Percentiles rank a stretch among this genome's conserved stretches.
phyloP scores from a whole-genome alignment of 2,329 filamentous ascomycete species.

The Tolypocladium sp. region DNA sequence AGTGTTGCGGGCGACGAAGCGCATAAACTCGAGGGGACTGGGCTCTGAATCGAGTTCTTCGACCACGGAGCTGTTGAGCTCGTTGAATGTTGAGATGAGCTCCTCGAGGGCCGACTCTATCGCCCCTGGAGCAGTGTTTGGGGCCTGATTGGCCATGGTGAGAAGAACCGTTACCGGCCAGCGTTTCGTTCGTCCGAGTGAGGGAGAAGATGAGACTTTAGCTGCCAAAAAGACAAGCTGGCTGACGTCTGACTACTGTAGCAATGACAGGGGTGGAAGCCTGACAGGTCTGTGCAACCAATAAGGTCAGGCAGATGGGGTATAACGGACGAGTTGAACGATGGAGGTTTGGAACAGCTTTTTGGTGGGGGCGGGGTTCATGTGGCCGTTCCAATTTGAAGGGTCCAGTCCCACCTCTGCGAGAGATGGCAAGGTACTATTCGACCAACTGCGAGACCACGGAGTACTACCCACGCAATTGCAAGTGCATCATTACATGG shows the following conservation, averaged over 20 bases:
- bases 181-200: not conserved
- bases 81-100: conserved; percentile 62
- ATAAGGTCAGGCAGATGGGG: not conserved
- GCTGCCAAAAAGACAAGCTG: too few relatives aligned
- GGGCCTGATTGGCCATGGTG: not conserved
- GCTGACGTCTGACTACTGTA: not conserved
- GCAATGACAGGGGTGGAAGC: not conserved
- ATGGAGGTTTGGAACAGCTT: not conserved
- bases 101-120: conserved; percentile 19
- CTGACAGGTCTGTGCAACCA: not conserved
- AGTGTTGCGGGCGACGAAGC: conserved; percentile 62
- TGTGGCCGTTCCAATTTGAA: not conserved
- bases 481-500: not conserved
- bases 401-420: not conserved
- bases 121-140: not conserved
- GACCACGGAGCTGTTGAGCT: conserved; percentile 54
- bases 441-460: too few relatives aligned
- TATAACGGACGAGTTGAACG: not conserved
- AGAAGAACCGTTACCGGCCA: not conserved
- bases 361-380: not conserved
- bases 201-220: not conserved
- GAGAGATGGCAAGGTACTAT: not conserved
- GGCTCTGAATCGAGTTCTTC: conserved; percentile 56
- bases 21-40: conserved; percentile 71
- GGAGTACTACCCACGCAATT: too few relatives aligned